Evolutionary conservation across 768 basidiomycete genomes (phyloP).

Genomic region (Hygrocybe coccinea): DNA sequence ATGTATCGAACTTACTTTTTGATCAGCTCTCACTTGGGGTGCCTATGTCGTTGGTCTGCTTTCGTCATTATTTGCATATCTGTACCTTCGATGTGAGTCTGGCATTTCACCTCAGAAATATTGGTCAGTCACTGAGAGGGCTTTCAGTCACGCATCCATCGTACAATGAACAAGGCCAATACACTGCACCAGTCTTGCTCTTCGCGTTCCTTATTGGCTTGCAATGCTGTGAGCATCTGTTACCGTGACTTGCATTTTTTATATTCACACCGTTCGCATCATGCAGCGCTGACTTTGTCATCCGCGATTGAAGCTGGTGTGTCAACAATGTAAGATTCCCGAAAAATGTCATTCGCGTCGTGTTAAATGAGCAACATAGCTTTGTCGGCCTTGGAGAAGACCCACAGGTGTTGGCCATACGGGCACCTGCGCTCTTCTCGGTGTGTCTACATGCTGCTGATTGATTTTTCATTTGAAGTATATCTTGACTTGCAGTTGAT

Average conservation of each 20-base stretch:
- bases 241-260: background rate
- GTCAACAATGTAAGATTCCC: slow-evolving; percentile 64
- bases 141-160: slow-evolving; percentile 61
- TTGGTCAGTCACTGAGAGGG: slow-evolving; percentile 2
- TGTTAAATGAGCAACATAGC: slow-evolving; percentile 29
- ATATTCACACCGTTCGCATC: slow-evolving; percentile 6
- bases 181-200: slow-evolving; percentile 70
- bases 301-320: slow-evolving; percentile 82
- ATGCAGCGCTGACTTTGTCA: slow-evolving; percentile 57
- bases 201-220: slow-evolving; percentile 80
- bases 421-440: slow-evolving; percentile 66
- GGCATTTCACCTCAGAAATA: background rate
- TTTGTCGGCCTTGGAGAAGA: slow-evolving; percentile 86
- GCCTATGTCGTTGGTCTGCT: slow-evolving; percentile 72
- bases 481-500: slow-evolving; percentile 45
- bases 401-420: slow-evolving; percentile 66
- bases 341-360: background rate
- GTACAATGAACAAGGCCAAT: slow-evolving; percentile 70
- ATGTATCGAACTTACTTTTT: background rate
- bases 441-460: slow-evolving; percentile 32
- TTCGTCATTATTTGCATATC: slow-evolving; percentile 68
- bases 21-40: slow-evolving; percentile 68
- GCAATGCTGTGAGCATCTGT: slow-evolving; percentile 52
- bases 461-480: background rate
- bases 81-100: slow-evolving; percentile 65